These are phyloP conservation scores for Rhizopus stolonifer DNA, from an alignment of 371 early-diverging fungal genomes.

Conservation along the genomic window DNA sequence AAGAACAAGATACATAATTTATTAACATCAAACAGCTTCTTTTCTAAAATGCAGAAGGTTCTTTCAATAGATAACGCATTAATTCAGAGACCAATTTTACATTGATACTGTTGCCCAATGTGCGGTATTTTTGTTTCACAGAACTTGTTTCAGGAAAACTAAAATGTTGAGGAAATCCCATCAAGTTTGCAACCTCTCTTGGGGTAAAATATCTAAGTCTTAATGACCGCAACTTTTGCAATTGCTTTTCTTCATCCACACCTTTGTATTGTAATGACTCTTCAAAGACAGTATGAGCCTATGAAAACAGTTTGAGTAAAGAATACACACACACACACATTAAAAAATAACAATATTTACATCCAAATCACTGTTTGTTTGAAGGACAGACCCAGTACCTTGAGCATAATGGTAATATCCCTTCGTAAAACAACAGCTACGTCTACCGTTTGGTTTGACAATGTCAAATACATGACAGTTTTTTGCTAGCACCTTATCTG, in stretches of 20 bases:
- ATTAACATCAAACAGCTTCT: no score
- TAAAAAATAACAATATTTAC: conserved; percentile 24
- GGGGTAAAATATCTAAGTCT: conserved; percentile 79
- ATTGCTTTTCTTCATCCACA: conserved; percentile 27
- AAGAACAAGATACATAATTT: no score
- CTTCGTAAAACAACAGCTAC: conserved; percentile 87
- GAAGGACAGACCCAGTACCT: conserved; percentile 74
- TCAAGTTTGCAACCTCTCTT: conserved; percentile 72
- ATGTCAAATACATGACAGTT: conserved; percentile 73
- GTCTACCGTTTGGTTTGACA: conserved; percentile 58
- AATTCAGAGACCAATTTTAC: conserved; percentile 61
- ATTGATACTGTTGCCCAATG: conserved; percentile 71
- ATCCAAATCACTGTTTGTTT: conserved; percentile 51
- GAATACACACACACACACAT: no score
- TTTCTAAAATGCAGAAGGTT: conserved; percentile 10
- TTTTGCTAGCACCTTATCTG: conserved; percentile 55
- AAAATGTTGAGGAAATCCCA: conserved; percentile 73
- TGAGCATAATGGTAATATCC: conserved; percentile 79
- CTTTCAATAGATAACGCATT: conserved; percentile 52
- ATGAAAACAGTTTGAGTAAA: no score
- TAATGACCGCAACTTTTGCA: conserved; percentile 34
- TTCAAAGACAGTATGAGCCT: conserved; percentile 29
- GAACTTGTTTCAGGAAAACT: conserved; percentile 55
- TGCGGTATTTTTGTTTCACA: conserved; percentile 63
- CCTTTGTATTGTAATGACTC: conserved; percentile 25